Conservation (phyloP, 2,329 filamentous ascomycete species). For the Aspergillus fischeri region DNA sequence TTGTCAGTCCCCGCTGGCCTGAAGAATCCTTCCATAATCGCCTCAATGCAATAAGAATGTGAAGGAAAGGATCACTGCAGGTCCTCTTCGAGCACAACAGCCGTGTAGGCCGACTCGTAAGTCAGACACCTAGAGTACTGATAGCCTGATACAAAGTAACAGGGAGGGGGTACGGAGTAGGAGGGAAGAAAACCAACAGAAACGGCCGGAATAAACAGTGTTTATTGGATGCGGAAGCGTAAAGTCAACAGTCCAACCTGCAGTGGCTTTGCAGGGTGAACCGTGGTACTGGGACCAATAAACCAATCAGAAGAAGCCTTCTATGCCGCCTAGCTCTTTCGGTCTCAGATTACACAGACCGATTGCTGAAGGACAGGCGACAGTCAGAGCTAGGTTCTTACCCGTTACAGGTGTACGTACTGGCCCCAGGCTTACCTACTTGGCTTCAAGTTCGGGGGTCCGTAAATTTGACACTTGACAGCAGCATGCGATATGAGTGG, state of each 20-base stretch:
- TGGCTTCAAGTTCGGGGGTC: neutral
- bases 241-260: conserved; percentile 15
- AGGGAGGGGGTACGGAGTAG: neutral
- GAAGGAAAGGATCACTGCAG: conserved; percentile 4
- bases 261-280: conserved; percentile 18
- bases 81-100: neutral
- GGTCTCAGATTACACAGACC: conserved; percentile 17
- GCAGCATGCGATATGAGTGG: conserved; percentile 19
- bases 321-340: conserved; percentile 13
- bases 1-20: neutral
- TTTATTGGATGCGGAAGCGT: conserved; percentile 18
- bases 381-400: neutral
- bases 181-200: conserved; percentile 17
- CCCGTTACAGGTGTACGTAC: neutral
- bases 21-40: neutral
- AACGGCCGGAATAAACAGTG: neutral
- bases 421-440: neutral
- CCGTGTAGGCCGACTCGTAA: neutral
- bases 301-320: conserved; percentile 17
- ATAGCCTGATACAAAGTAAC: neutral
- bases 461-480: conserved; percentile 8
- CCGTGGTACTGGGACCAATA: conserved; percentile 19
- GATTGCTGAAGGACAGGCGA: conserved; percentile 10
- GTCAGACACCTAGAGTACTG: neutral
- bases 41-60: neutral